A percentile compares a stretch with the other conserved stretches of the same genome.
These are phyloP conservation scores for Metschnikowia anglica DNA, from an alignment of 805 yeast genomes.

Conservation along the genomic window DNA sequence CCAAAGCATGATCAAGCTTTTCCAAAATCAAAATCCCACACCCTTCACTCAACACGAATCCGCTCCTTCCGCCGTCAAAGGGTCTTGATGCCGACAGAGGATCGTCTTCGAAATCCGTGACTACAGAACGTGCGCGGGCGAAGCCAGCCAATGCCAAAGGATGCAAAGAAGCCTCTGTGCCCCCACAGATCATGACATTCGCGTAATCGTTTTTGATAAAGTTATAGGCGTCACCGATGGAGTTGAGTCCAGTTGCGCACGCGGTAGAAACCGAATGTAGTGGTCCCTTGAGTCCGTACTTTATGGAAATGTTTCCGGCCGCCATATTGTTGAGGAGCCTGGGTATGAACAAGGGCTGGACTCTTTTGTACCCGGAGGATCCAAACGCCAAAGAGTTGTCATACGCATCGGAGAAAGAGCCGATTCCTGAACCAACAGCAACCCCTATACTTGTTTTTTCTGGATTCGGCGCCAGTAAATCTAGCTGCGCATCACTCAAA, in stretches of 20 bases:
- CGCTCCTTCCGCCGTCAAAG: slow-evolving; percentile 73
- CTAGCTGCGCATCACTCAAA: slow-evolving; percentile 55
- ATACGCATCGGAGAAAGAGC: slow-evolving; percentile 73
- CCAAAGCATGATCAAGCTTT: slow-evolving; percentile 68
- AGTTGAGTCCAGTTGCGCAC: slow-evolving; percentile 93
- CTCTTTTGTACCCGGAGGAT: slow-evolving; percentile 54
- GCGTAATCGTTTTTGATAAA: slow-evolving; percentile 79
- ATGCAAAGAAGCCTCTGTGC: slow-evolving; percentile 82
- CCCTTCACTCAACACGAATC: slow-evolving; percentile 95
- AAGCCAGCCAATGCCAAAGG: slow-evolving; percentile 90
- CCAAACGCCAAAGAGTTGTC: slow-evolving; percentile 57
- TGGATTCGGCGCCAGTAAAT: not conserved
- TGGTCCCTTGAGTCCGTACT: slow-evolving; percentile 77
- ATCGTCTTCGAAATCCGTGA: slow-evolving; percentile 56
- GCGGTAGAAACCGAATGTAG: slow-evolving; percentile 89
- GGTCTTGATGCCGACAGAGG: slow-evolving; percentile 80
- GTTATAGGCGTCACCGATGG: slow-evolving; percentile 89
- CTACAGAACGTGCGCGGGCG: slow-evolving; percentile 81
- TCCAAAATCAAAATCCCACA: slow-evolving; percentile 80
- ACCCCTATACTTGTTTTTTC: slow-evolving; percentile 51
- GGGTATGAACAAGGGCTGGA: slow-evolving; percentile 87
- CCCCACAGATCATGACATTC: slow-evolving; percentile 91
- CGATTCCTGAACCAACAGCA: slow-evolving; percentile 92
- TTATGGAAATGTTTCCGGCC: slow-evolving; percentile 84
- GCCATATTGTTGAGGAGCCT: slow-evolving; percentile 88